Percentiles rank a stretch among this genome's conserved stretches.
Conservation (phyloP, 2,329 filamentous ascomycete genomes). For the Alternaria dauci region DNA sequence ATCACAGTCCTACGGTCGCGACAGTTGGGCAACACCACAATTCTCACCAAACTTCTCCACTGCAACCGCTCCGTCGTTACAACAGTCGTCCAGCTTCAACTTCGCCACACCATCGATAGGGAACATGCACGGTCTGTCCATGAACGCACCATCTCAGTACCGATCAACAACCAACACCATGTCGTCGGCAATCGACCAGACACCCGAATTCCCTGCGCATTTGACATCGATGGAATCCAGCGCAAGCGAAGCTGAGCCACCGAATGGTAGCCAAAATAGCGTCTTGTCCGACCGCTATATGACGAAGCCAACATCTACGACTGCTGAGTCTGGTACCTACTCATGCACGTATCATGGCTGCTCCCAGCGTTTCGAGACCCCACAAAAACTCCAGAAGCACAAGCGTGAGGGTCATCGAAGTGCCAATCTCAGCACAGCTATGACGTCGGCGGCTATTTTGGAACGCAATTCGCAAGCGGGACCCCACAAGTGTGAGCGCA, state of each 20-base stretch:
- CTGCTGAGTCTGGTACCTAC: constrained; percentile 86
- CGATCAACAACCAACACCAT: constrained; percentile 42
- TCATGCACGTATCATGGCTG: constrained; percentile 97
- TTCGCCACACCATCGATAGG: constrained; percentile 56
- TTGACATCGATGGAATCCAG: constrained; percentile 70
- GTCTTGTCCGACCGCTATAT: constrained; percentile 37
- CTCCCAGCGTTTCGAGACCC: constrained; percentile 85
- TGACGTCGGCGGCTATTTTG: constrained; percentile 64
- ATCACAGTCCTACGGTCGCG: constrained; percentile 43
- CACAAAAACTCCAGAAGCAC: constrained; percentile 88
- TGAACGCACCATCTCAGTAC: constrained; percentile 48
- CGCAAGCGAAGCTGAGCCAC: constrained; percentile 61
- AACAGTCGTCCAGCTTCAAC: constrained; percentile 52
- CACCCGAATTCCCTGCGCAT: constrained; percentile 66
- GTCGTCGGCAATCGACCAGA: constrained; percentile 50
- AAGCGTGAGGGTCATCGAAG: constrained; percentile 89
- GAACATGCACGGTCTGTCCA: constrained; percentile 44
- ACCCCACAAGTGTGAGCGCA: constrained; percentile 89
- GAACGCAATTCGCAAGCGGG: constrained; percentile 86
- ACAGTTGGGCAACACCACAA: constrained; percentile 48
- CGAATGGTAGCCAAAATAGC: constrained; percentile 54
- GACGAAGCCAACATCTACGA: constrained; percentile 68
- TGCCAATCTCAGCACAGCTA: constrained; percentile 51
- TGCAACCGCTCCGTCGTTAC: constrained; percentile 40
- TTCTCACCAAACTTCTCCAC: constrained; percentile 47